These are phyloP conservation scores for Leccinum subtestaceum DNA, from an alignment of 768 basidiomycete genomes.

Conservation along the genomic window DNA sequence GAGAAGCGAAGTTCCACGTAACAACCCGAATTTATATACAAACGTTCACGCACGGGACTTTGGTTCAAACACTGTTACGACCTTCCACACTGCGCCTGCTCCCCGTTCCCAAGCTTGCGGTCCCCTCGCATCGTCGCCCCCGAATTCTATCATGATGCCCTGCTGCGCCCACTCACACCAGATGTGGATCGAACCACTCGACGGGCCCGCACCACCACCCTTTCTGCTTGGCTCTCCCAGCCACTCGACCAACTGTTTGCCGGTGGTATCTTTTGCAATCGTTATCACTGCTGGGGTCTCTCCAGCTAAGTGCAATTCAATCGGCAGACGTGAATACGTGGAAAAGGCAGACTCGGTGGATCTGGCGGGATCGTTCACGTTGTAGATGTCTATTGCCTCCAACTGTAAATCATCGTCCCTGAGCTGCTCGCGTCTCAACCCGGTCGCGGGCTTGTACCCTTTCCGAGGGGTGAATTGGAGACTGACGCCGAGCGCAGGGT, in stretches of 20 bases:
- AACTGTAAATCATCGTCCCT: slow-evolving; percentile 50
- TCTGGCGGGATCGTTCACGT: slow-evolving; percentile 42
- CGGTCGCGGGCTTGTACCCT: slow-evolving; percentile 57
- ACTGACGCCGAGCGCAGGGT: slow-evolving; percentile 75
- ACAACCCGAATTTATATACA: slow-evolving; percentile 11
- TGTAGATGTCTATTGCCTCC: slow-evolving; percentile 84
- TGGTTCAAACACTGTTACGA: slow-evolving; percentile 59
- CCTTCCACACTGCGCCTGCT: slow-evolving; percentile 76
- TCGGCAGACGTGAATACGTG: slow-evolving; percentile 53
- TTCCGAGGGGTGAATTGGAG: slow-evolving; percentile 67
- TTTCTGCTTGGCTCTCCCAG: slow-evolving; percentile 89
- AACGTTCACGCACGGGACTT: slow-evolving; percentile 10
- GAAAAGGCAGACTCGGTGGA: slow-evolving; percentile 54
- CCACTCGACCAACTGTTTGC: slow-evolving; percentile 69
- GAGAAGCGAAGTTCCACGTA: neutral
- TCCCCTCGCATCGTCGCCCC: slow-evolving; percentile 71
- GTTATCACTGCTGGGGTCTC: slow-evolving; percentile 41
- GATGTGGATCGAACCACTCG: slow-evolving; percentile 81
- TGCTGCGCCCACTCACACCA: slow-evolving; percentile 91
- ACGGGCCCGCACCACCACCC: slow-evolving; percentile 85
- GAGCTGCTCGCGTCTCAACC: slow-evolving; percentile 45
- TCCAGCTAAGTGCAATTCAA: slow-evolving; percentile 42
- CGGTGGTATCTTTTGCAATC: slow-evolving; percentile 53
- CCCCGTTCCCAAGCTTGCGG: slow-evolving; percentile 87
- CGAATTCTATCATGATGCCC: slow-evolving; percentile 85